Conservation (phyloP, 371 early-diverging fungal genomes). For the Mortierella polycephala region DNA sequence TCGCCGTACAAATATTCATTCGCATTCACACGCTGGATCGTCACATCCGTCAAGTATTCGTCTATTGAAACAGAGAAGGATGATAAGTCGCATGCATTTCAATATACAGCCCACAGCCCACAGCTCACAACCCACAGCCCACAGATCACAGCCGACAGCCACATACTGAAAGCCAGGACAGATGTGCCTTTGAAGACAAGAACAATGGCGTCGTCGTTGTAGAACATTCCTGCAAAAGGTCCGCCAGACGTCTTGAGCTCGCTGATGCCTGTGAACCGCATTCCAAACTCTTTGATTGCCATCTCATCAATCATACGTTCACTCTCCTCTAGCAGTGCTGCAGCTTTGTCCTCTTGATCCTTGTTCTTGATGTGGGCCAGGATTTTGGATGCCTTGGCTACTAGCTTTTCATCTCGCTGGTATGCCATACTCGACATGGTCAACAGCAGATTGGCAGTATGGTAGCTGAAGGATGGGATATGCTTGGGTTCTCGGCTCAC, state of each 20-base stretch:
- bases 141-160: too few species aligned
- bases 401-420: slow-evolving; percentile 58
- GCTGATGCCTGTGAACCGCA: slow-evolving; percentile 61
- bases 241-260: slow-evolving; percentile 63
- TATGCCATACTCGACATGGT: slow-evolving; percentile 56
- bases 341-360: slow-evolving; percentile 17
- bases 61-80: slow-evolving; percentile 42
- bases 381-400: slow-evolving; percentile 49
- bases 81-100: not conserved
- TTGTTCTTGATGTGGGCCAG: slow-evolving; percentile 19
- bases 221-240: slow-evolving; percentile 64
- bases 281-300: slow-evolving; percentile 37
- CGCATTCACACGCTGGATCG: slow-evolving; percentile 40
- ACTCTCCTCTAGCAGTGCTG: slow-evolving; percentile 23
- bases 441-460: slow-evolving; percentile 29
- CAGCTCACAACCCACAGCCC: not conserved
- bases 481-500: slow-evolving; percentile 6
- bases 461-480: slow-evolving; percentile 33
- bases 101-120: not conserved
- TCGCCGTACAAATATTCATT: slow-evolving; percentile 49
- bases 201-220: slow-evolving; percentile 56
- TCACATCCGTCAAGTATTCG: slow-evolving; percentile 55
- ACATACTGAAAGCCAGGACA: slow-evolving; percentile 52
- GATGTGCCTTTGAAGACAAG: slow-evolving; percentile 64
- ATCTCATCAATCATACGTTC: slow-evolving; percentile 30